Percentiles rank a stretch among this genome's conserved stretches.
Evolutionary conservation across 305 asterid genomes (phyloP).

Genomic region (Nicotiana rustica): DNA sequence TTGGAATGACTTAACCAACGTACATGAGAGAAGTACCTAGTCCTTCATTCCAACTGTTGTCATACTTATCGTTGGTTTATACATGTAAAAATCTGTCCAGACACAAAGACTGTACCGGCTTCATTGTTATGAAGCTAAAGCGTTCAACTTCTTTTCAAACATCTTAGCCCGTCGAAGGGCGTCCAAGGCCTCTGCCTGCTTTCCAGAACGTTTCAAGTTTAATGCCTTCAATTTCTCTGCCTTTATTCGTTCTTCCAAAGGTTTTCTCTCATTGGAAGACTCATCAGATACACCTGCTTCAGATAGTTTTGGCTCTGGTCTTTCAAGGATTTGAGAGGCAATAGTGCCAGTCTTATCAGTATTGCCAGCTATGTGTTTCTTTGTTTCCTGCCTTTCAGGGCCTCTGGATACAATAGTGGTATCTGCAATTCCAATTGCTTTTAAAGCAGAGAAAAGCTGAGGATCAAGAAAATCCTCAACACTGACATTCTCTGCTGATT

Average conservation of each 20-base stretch:
- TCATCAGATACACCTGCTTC: constrained; percentile 39
- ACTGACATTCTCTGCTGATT: constrained; percentile 54
- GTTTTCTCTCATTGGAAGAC: constrained; percentile 57
- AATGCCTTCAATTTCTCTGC: constrained; percentile 85
- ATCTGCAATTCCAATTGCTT: constrained; percentile 74
- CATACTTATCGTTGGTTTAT: background rate
- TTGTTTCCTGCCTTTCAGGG: constrained; percentile 45
- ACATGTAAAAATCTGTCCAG: background rate
- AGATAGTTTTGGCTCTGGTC: constrained; percentile 47
- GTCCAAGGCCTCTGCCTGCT: constrained; percentile 89
- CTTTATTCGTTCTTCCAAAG: constrained; percentile 69
- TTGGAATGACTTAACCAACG: constrained; percentile 21
- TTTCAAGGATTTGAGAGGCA: constrained; percentile 46
- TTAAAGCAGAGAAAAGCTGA: constrained; percentile 88
- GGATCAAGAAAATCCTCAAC: constrained; percentile 98
- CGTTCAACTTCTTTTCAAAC: constrained; percentile 82
- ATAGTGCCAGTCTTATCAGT: constrained; percentile 39
- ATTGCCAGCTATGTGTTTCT: constrained; percentile 38
- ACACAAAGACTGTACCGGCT: constrained; percentile 28
- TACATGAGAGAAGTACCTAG: constrained; percentile 10
- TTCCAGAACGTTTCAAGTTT: constrained; percentile 84
- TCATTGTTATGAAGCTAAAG: constrained; percentile 48
- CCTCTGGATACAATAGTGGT: constrained; percentile 41
- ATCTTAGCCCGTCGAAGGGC: constrained; percentile 80
- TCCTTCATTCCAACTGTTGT: background rate